Evolutionary conservation across 148 eudicot genomes (phyloP), one percentile per base, ranked within the genome.

Genomic region (Vaccinium corymbosum): DNA sequence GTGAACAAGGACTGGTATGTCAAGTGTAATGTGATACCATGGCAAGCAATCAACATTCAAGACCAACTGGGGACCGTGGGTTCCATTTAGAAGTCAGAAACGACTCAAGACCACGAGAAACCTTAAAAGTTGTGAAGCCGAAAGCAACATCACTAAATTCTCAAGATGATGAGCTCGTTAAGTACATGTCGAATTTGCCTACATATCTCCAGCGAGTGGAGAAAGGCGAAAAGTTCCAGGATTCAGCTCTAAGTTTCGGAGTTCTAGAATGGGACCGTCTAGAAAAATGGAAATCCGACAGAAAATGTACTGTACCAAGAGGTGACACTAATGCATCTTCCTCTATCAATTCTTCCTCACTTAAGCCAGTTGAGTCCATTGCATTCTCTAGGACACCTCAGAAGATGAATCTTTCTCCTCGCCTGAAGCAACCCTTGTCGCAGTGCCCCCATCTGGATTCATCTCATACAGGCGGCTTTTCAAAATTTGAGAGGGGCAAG

Each of bases 221-320:
- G 78, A 93, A 85, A 76, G 92, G 89, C 79, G 90, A 90, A 59
- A 91, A 85, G 25, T 15, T 85, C 53, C 96, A 89, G 77, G 98
- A 85, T 61, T 94, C 88, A 42, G 90, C 91, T 62, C 85, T 94
- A 79, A 94, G 88, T 84, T 90, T 93, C 52, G 98, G 98, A 12
- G 98, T 95, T 85, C 93, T 94, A 87, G 97, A 94, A 74, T 94
- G 98, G 98, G 89, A 87, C 25, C 89, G 90, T 74, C 86, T 95
- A 46, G 97, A 94, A 87, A 86, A 87, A 66, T 95, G 98, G 98
- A 94, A 88, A 81, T 87, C 59, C 46, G 85, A 89, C 83, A 88
- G 89, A 78, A 89, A 84, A 42, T 86, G 66, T 20, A 50, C 66
- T 27, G 76, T 80, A 42, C 61, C 66, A 62, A 79, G 66, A 57